Evolutionary conservation across 1,284 basidiomycete genomes (phyloP).

Genomic region (Takashimella tepidaria): DNA sequence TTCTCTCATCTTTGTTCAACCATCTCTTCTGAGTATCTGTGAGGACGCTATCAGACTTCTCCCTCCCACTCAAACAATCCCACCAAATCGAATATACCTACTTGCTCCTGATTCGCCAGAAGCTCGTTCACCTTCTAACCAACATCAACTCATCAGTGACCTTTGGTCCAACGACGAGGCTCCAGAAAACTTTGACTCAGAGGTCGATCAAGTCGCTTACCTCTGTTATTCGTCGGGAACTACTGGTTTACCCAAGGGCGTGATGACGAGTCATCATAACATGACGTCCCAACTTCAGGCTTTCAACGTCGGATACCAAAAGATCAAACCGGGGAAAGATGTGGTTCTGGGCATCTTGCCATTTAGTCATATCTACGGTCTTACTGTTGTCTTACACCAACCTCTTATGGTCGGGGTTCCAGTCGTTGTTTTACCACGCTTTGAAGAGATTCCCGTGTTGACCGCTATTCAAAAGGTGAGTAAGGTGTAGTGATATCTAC

Average conservation of each 20-base stretch:
- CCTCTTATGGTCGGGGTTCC: slow-evolving; percentile 58
- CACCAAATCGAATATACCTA: slow-evolving; percentile 27
- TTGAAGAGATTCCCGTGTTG: slow-evolving; percentile 56
- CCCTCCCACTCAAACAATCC: slow-evolving; percentile 8
- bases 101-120: slow-evolving; percentile 19
- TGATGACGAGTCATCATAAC: slow-evolving; percentile 62
- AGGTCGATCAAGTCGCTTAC: slow-evolving; percentile 10
- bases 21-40: slow-evolving; percentile 50
- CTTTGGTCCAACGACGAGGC: slow-evolving; percentile 4
- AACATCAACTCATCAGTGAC: slow-evolving; percentile 11
- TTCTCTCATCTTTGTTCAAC: slow-evolving; percentile 55
- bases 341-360: slow-evolving; percentile 7
- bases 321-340: slow-evolving; percentile 3
- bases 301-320: neutral
- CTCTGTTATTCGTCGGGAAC: slow-evolving; percentile 66
- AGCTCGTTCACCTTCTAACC: slow-evolving; percentile 8
- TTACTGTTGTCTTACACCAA: slow-evolving; percentile 53
- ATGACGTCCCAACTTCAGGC: slow-evolving; percentile 46
- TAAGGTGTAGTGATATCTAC: too few species aligned
- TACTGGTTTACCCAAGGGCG: slow-evolving; percentile 45
- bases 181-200: slow-evolving; percentile 12
- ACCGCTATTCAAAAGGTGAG: slow-evolving; percentile 59
- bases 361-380: slow-evolving; percentile 13
- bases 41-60: slow-evolving; percentile 20
- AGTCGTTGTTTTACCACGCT: slow-evolving; percentile 64